Evolutionary conservation across 2,329 filamentous ascomycete species (phyloP).

Genomic region (Sphaerulina populicola): DNA sequence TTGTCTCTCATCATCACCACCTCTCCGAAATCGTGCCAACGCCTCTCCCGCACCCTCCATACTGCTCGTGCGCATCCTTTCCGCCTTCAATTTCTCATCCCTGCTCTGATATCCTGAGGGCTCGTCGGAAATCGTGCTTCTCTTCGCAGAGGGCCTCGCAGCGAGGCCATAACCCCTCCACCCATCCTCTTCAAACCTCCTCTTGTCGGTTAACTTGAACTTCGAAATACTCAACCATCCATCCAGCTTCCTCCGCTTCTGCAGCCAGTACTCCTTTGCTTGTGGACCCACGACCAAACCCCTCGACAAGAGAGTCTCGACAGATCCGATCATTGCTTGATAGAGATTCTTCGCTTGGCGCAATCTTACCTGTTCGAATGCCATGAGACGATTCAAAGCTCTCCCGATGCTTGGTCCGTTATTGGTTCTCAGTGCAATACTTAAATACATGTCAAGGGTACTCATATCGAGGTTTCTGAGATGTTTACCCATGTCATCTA

Average conservation of each 20-base stretch:
- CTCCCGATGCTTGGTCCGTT: constrained; percentile 25
- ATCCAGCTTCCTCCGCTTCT: constrained; percentile 19
- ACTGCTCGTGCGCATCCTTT: not conserved
- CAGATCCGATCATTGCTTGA: constrained; percentile 22
- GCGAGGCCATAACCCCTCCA: not conserved
- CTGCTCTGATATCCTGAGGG: not conserved
- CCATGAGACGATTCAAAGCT: constrained; percentile 24
- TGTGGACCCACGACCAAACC: constrained; percentile 17
- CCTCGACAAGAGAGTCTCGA: constrained; percentile 26
- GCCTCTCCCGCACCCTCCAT: not conserved
- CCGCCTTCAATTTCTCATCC: not conserved
- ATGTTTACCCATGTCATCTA: constrained; percentile 53
- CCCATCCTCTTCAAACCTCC: not conserved
- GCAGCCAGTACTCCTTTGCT: constrained; percentile 16
- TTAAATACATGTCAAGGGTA: constrained; percentile 50
- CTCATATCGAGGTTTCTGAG: constrained; percentile 44
- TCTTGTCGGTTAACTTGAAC: not conserved
- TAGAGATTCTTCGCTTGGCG: not conserved
- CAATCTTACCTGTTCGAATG: constrained; percentile 12
- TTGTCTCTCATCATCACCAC: not conserved
- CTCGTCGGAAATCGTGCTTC: not conserved
- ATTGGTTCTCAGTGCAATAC: constrained; percentile 43
- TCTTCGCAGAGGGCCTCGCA: not conserved
- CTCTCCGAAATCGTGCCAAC: not conserved
- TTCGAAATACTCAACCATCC: constrained; percentile 11